Evolutionary conservation across 2,329 filamentous ascomycete species (phyloP).

Genomic region (Alternaria arborescens): DNA sequence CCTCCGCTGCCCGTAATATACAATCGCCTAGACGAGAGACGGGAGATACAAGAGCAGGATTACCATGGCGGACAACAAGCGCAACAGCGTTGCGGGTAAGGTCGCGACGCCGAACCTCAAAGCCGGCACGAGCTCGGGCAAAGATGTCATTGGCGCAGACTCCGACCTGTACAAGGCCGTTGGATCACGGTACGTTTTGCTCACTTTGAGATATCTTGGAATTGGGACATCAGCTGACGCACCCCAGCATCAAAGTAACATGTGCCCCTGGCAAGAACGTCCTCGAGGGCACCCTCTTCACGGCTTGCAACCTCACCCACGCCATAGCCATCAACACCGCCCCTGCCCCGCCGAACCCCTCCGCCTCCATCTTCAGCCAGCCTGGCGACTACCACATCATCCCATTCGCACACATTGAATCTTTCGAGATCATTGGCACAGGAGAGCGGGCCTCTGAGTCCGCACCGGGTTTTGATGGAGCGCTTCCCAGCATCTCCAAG

Average conservation of each 20-base stretch:
- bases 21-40: constrained; percentile 49
- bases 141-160: constrained; percentile 60
- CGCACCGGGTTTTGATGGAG: constrained; percentile 56
- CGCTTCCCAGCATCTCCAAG: constrained; percentile 56
- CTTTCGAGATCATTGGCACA: constrained; percentile 61
- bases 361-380: constrained; percentile 50
- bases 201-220: not conserved
- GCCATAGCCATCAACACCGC: constrained; percentile 68
- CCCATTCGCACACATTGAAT: constrained; percentile 66
- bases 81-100: constrained; percentile 63
- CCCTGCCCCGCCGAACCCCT: constrained; percentile 54
- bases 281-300: constrained; percentile 70
- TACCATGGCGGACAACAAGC: constrained; percentile 67
- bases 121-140: constrained; percentile 50
- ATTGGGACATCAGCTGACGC: constrained; percentile 22
- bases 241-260: constrained; percentile 64
- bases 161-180: constrained; percentile 67
- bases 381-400: constrained; percentile 68
- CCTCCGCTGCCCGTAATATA: constrained; percentile 12
- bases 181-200: constrained; percentile 64
- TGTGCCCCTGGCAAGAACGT: constrained; percentile 62
- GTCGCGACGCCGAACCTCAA: constrained; percentile 59
- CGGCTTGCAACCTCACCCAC: constrained; percentile 67
- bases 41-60: constrained; percentile 58
- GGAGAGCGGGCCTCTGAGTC: constrained; percentile 47